Percentiles rank a stretch among this genome's conserved stretches.
phyloP scores from a whole-genome alignment of 352 stramenopile species.

The Phytophthora agathidicida region DNA sequence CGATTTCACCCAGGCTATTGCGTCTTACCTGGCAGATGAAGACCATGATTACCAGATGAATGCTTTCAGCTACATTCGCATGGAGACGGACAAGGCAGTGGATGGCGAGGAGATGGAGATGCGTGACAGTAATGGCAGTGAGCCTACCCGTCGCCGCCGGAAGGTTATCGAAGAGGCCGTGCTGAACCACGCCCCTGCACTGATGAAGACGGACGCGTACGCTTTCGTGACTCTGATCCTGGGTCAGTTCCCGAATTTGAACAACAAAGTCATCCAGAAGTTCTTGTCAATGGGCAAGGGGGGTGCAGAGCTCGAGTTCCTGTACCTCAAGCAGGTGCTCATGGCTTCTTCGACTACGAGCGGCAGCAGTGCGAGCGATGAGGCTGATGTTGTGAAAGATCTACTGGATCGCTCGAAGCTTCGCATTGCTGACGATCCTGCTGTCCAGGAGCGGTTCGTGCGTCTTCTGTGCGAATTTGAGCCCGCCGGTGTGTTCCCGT shows the following conservation, averaged over 20 bases:
- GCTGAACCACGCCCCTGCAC: conserved; percentile 66
- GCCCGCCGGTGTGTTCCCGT: conserved; percentile 75
- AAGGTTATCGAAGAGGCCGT: conserved; percentile 84
- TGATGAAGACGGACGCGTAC: conserved; percentile 91
- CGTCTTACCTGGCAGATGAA: conserved; percentile 80
- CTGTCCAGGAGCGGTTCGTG: conserved; percentile 86
- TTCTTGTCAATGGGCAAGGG: conserved; percentile 84
- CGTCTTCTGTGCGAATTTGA: conserved; percentile 82
- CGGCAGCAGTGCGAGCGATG: conserved; percentile 51
- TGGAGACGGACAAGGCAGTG: conserved; percentile 57
- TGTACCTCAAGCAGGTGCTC: conserved; percentile 84
- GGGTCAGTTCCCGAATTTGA: conserved; percentile 86
- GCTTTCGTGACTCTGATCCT: conserved; percentile 88
- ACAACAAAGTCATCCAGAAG: conserved; percentile 87
- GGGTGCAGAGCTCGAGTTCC: conserved; percentile 79
- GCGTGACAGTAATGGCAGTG: conserved; percentile 41
- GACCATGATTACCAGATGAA: conserved; percentile 86
- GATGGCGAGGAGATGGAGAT: conserved; percentile 45
- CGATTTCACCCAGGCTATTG: conserved; percentile 77
- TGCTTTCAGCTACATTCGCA: conserved; percentile 85
- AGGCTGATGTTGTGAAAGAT: conserved; percentile 80
- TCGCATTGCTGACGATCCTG: conserved; percentile 79
- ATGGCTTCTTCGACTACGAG: conserved; percentile 61
- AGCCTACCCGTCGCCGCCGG: conserved; percentile 46
- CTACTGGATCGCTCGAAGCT: conserved; percentile 83